Evolutionary conservation across 2,329 filamentous ascomycete genomes (phyloP), one percentile per base, ranked within the genome.

Genomic region (Calonectria pseudoturangicola): DNA sequence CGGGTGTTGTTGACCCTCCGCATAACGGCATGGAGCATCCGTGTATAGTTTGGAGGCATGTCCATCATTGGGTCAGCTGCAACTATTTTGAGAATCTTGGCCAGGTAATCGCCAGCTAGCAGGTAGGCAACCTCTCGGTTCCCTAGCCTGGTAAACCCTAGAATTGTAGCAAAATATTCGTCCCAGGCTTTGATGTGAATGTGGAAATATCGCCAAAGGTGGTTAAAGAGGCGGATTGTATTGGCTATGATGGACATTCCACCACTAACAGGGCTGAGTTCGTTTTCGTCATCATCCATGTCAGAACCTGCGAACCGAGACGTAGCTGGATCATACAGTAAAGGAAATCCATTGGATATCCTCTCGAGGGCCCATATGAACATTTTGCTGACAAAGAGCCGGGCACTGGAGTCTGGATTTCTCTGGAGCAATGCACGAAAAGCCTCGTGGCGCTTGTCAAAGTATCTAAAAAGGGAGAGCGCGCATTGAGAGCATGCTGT

Each of bases 121-220:
- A 95, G 85, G 7, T 89, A 80, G 2, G 86, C 85, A 25, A 89
- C 86, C 81, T 95, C 92, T 6, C 87, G 81, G 3, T 86, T 83
- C 1, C 93, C 93, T 68, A 94, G 83, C 56, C 85, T 87, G 16
- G 91, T 91, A 79, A 96, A 93, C n/a, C 86, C 86, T n/a, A 89
- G 80, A 73, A 96, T 86, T n/a, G 93, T 88, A 15, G 89, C 89
- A 80, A 96, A 96, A 71, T 93, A 93, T 78, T 96, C 94, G 50
- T 92, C 90, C 94, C 94, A 97, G 3, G 93, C 89, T 70, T 92
- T 90, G 33, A 91, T 85, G 56, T 89, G 86, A 3, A 86, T 83
- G 72, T 94, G 91, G 70, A 95, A 91, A n/a, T 84, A 86, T 3
- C 88, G 84, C 90, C 91, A 95, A 4, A 94, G 82, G 27, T 87